These are phyloP conservation scores for Fomitopsis pulvina DNA, from an alignment of 768 basidiomycete species.

Conservation along the genomic window DNA sequence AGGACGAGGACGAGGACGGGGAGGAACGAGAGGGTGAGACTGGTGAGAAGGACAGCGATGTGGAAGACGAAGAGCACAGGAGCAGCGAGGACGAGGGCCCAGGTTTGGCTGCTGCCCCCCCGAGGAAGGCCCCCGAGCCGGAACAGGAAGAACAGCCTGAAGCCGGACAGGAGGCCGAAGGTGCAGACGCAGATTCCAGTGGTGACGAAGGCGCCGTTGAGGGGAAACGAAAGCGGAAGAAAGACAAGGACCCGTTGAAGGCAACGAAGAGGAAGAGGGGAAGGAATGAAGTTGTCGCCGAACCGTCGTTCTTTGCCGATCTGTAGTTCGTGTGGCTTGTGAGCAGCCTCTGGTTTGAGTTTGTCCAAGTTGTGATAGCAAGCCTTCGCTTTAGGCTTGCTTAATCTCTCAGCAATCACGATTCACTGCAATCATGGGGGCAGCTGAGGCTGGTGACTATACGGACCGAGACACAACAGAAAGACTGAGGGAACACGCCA, in stretches of 20 bases:
- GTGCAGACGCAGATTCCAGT: conserved; percentile 7
- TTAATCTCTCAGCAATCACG: too few species aligned
- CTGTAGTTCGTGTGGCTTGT: too few species aligned
- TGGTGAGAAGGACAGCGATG: conserved; percentile 20
- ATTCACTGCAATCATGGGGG: too few species aligned
- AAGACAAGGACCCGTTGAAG: conserved; percentile 40
- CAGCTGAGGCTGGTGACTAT: too few species aligned
- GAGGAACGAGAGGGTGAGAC: conserved; percentile 29
- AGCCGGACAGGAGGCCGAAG: conserved; percentile 13
- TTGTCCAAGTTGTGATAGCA: too few species aligned
- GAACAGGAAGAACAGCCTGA: conserved; percentile 14
- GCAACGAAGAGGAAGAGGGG: conserved; percentile 50
- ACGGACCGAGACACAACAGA: too few species aligned
- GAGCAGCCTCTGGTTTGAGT: too few species aligned
- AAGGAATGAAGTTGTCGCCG: conserved; percentile 49
- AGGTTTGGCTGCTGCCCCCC: conserved; percentile 27
- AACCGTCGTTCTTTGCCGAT: conserved; percentile 61
- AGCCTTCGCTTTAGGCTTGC: too few species aligned
- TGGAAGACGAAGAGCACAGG: conserved; percentile 23
- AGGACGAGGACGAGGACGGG: conserved; percentile 27
- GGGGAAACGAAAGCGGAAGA: conserved; percentile 53
- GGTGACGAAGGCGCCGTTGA: conserved; percentile 20
- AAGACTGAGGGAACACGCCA: too few species aligned
- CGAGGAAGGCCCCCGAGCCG: conserved; percentile 19
- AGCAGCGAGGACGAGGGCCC: conserved; percentile 25